Base-by-base conservation (phyloP, 2,329 filamentous ascomycete genomes). In the Exophiala viscosa region DNA sequence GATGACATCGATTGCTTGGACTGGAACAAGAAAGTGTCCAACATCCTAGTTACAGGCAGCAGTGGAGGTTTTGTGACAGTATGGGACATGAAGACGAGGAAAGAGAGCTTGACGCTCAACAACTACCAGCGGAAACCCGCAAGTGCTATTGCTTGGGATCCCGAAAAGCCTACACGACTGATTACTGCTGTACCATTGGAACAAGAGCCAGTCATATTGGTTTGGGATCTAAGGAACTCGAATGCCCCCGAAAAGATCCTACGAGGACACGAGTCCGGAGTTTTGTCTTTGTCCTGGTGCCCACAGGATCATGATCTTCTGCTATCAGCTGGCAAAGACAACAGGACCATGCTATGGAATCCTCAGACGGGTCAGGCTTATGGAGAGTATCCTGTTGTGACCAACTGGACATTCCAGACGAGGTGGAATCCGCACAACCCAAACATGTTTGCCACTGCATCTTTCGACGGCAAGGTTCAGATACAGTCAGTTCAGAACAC, bases 381-480 rank as follows among this genome's bases (percentile, higher is more conserved):
- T 59, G 93, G 95, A 60, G 92, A 97, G 71, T 92, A 97, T 66
- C 91, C 92, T 3, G 90, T 96, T 64, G 91, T 95, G 48, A 96
- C 92, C n/a, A 99, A 97, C 71, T 99, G 93, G 92, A 96, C 91
- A 5, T 99, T 99, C 76, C 85, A 92, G 67, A 96, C 93, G 4
- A 83, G 86, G 57, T 97, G 95, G 80, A 91, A 96, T 69, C 93
- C 93, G 28, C 85, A 88, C 62, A 96, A 99, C 70, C 92, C 93
- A 9, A 88, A 85, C 66, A 78, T 99, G 52, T 89, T 92, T 45
- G 95, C 95, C 14, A 97, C 93, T 14, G 93, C 95, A 8, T 95
- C 92, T 2, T 97, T 97, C 62, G 93, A 99, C 66, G 93, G 95
- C 63, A 96, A 95, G 73, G 96, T 99, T 58, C 86, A 88, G 1